These are phyloP conservation scores for Trichosporon faecale DNA, from an alignment of 1,284 basidiomycete genomes.

Conservation along the genomic window DNA sequence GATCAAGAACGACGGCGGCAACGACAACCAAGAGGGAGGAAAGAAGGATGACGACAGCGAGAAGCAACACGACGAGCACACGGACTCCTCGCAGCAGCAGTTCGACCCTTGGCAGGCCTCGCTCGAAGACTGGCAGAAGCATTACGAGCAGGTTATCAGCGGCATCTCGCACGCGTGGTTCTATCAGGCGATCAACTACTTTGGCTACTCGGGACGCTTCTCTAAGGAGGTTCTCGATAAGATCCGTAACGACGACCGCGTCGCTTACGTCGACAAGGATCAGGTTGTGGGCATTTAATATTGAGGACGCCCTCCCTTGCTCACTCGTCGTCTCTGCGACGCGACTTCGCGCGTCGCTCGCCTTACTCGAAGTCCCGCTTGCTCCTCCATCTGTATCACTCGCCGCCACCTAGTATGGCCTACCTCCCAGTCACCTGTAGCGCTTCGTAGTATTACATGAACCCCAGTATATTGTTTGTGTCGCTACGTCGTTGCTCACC, in stretches of 20 bases:
- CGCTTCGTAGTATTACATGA: not conserved
- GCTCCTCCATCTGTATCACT: not conserved
- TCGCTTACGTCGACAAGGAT: not conserved
- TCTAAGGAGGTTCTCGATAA: not conserved
- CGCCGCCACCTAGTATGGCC: not conserved
- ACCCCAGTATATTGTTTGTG: not conserved
- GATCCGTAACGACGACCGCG: not conserved
- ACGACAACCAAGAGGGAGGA: not conserved
- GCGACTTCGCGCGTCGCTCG: too few relatives aligned
- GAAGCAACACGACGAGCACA: not conserved
- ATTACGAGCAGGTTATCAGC: not conserved
- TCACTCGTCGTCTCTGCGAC: too few relatives aligned
- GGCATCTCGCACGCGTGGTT: constrained; percentile 2
- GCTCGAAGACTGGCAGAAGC: not conserved
- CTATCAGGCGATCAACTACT: not conserved
- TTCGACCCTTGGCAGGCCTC: not conserved
- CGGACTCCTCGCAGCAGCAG: not conserved
- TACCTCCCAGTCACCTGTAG: not conserved
- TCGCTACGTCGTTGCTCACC: not conserved
- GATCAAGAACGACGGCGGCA: not conserved
- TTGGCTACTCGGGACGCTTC: constrained; percentile 4
- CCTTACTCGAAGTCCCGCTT: too few relatives aligned
- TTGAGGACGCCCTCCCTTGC: not conserved
- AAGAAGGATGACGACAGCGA: not conserved
- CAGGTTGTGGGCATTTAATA: not conserved